Evolutionary conservation across 106 monocot species (phyloP).

Genomic region (Apostasia shenzhenica): DNA sequence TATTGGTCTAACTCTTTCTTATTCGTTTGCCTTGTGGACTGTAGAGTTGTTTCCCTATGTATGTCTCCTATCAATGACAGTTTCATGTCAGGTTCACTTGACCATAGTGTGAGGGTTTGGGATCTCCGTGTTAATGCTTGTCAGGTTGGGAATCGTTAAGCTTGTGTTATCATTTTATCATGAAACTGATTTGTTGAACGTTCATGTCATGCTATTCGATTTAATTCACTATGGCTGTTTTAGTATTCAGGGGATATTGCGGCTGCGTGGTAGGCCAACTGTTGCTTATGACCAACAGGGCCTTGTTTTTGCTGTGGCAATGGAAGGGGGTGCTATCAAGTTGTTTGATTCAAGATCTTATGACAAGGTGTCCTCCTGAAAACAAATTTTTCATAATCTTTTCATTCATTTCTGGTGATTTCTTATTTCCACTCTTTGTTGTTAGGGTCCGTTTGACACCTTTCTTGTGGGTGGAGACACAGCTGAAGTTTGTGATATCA

Average conservation of each 20-base stretch:
- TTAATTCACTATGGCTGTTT: constrained; percentile 18
- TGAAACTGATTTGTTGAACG: neutral
- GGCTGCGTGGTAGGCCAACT: constrained; percentile 83
- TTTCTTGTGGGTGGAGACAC: constrained; percentile 99
- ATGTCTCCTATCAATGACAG: constrained; percentile 99
- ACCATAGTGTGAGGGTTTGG: constrained; percentile 95
- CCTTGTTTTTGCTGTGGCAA: constrained; percentile 97
- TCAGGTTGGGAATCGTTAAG: constrained; percentile 49
- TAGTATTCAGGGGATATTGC: constrained; percentile 71
- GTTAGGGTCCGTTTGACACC: constrained; percentile 97
- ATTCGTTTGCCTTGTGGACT: constrained; percentile 14
- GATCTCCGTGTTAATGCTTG: constrained; percentile 99
- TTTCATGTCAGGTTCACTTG: constrained; percentile 98
- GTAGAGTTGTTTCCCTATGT: constrained; percentile 90
- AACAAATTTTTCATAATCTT: neutral
- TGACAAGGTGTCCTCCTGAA: constrained; percentile 55
- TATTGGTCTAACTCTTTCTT: neutral
- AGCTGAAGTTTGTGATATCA: constrained; percentile 97
- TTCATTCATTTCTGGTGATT: neutral
- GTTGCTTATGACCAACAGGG: constrained; percentile 99
- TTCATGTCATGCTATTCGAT: neutral
- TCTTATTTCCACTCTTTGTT: constrained; percentile 3
- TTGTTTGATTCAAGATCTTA: constrained; percentile 97
- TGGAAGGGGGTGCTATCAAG: constrained; percentile 99
- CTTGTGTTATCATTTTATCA: neutral